A percentile compares a stretch with the other conserved stretches of the same genome.
Conservation (phyloP, 345 rosid genomes). For the Gossypium thurberi region DNA sequence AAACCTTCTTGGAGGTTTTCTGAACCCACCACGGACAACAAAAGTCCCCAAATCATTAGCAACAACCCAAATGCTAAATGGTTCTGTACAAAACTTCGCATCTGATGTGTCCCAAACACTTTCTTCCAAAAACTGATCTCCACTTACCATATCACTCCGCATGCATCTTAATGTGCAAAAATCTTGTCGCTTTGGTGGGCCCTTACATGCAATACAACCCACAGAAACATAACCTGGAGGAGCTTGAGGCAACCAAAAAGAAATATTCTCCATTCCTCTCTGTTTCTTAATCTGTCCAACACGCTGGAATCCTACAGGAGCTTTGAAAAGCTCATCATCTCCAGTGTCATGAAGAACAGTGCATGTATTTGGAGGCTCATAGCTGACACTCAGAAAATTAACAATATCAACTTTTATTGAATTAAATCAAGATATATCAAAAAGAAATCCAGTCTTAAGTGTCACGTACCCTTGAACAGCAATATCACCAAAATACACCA, state of each 20-base stretch:
- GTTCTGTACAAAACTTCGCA: slow-evolving; percentile 48
- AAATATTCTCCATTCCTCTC: slow-evolving; percentile 68
- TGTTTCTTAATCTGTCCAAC: slow-evolving; percentile 87
- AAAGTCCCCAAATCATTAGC: slow-evolving; percentile 75
- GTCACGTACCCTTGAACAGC: slow-evolving; percentile 79
- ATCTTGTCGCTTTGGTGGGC: slow-evolving; percentile 57
- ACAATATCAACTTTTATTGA: slow-evolving; percentile 1
- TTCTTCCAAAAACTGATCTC: slow-evolving; percentile 77
- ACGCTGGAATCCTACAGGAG: slow-evolving; percentile 56
- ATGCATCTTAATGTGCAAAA: slow-evolving; percentile 64
- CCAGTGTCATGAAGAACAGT: slow-evolving; percentile 66
- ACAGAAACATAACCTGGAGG: slow-evolving; percentile 92
- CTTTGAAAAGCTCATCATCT: slow-evolving; percentile 61
- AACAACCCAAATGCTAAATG: slow-evolving; percentile 83
- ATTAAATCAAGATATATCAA: background rate
- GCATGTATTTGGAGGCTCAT: slow-evolving; percentile 78
- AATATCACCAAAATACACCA: slow-evolving; percentile 89
- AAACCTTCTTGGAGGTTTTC: slow-evolving; percentile 88
- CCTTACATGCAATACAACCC: slow-evolving; percentile 82
- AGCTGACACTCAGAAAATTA: slow-evolving; percentile 40
- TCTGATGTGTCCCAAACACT: slow-evolving; percentile 87
- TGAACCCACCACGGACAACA: slow-evolving; percentile 71
- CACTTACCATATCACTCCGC: slow-evolving; percentile 81
- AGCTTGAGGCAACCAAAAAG: slow-evolving; percentile 95
- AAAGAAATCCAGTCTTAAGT: background rate